Evolutionary conservation across 164 flowering plant genomes (phyloP), one percentile per base, ranked within the genome.

Genomic region (Magnolia changhungtana): DNA sequence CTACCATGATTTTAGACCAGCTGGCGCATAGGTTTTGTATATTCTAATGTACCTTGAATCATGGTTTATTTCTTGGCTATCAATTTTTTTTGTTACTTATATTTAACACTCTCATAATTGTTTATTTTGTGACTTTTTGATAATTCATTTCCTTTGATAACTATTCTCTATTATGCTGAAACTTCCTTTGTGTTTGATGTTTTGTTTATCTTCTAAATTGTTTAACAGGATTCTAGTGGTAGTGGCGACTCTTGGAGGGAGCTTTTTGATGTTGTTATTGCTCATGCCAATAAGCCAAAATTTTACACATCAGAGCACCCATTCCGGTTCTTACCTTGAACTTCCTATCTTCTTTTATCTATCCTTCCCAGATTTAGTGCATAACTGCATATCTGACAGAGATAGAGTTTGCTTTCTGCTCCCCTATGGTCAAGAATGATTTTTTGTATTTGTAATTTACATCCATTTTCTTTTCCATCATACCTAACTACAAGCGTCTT

Each of bases 301-400:
- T 95, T 95, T 75, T 93, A 95, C 84, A 92, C 97, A 23, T 95
- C 98, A 67, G 99, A 95, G 86, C 98, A 91, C 81, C 99, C 95
- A 71, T 95, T 95, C 83, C 96, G 98, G 99, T 94, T 72, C 31
- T 86, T 80, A 37, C 45, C 45, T 37, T 37, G 45, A 37, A 37
- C 45, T 37, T 37, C 45, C 45, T 37, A 37, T 76, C 82, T 69
- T 76, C 37, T 8, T 66, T 14, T 68, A 68, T 68, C 19, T 37
- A 18, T 31, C 11, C 16, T 21, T 37, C 13, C 13, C 24, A 27
- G 27, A 66, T 18, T 68, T 29, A 31, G 50, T 68, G 27, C n/a
- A 68, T 7, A 29, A 29, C 49, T 68, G 27, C n/a, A 68, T 7
- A 29, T 68, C 49, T 13, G 71, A 29, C 29, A 24, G 45, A 16